These are phyloP conservation scores for Komagataea norvegica DNA, from an alignment of 1,139 yeast species.

Conservation along the genomic window DNA sequence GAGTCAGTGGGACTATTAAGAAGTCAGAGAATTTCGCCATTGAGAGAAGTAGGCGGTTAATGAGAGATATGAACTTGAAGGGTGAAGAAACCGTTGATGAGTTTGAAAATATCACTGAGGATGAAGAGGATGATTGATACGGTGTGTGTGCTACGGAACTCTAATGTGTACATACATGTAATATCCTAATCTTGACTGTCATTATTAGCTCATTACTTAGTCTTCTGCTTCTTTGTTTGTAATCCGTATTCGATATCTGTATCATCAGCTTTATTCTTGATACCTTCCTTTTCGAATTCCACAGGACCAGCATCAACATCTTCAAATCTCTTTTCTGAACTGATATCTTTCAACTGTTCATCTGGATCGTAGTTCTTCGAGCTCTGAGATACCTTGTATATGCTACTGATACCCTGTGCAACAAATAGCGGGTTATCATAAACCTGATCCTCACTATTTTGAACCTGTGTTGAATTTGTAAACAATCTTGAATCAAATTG, in stretches of 20 bases:
- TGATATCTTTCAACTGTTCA: constrained; percentile 29
- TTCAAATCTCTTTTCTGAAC: constrained; percentile 34
- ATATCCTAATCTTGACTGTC: no score
- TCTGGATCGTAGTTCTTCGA: constrained; percentile 27
- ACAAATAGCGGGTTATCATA: constrained; percentile 56
- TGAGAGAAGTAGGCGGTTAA: constrained; percentile 27
- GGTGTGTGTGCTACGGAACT: no score
- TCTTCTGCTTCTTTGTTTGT: constrained; percentile 19
- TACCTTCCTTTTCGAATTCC: constrained; percentile 39
- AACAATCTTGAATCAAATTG: constrained; percentile 54
- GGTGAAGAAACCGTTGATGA: constrained; percentile 18
- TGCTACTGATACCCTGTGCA: constrained; percentile 45
- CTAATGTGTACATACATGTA: no score
- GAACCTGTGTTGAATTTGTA: constrained; percentile 40
- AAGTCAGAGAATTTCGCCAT: constrained; percentile 72
- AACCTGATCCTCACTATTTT: constrained; percentile 43
- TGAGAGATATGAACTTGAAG: constrained; percentile 20
- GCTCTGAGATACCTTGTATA: constrained; percentile 37
- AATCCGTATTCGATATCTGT: constrained; percentile 25
- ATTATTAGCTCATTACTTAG: constrained; percentile 1
- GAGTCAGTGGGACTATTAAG: constrained; percentile 84
- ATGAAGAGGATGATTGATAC: constrained; percentile 10
- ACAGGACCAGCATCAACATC: constrained; percentile 43
- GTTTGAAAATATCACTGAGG: constrained; percentile 4
- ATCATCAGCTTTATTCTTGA: constrained; percentile 12